Base-by-base conservation (phyloP, 352 stramenopile genomes). In the Phytopythium boreale region DNA sequence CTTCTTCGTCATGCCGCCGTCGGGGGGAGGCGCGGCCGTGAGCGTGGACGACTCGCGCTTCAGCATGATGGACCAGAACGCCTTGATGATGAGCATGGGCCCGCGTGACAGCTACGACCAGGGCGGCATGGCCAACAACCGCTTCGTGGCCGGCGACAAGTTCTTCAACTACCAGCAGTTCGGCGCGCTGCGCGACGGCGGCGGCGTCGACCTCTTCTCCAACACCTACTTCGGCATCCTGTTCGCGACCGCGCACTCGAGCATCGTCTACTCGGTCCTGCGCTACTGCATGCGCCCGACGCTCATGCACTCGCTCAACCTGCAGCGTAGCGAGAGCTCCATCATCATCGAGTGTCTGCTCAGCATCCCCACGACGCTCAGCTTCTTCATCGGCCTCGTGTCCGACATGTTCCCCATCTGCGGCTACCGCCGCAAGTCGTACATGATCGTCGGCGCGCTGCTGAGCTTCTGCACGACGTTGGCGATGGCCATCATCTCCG, bases 391-490 rank as follows among this genome's bases (percentile, higher is more conserved):
- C 63, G 92, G 90, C 14, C 75, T 97, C 46, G 41, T 97, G n/a
- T 94, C 80, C 22, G 92, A 98, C 65, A 82, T 89, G 36, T 69
- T 90, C 50, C 90, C 92, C 8, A 93, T 98, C 62, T 76, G 68
- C 41, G 87, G 89, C 50, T 94, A 90, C 69, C 89, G 87, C 9
- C 80, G 90, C 55, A 97, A 97, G 76, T 90, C 89, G 22, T 97
- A 98, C 74, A 97, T 97, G 76, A 80, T 95, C 31, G 70, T 89
- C 14, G 92, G 92, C 56, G 80, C 69, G 26, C 20, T 79, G 29
- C 20, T 93, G 19, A 84, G 73, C 53, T 86, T 89, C 51, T 36
- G 76, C 50, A 83, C 80, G 66, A 79, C 79, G 27, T 75, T 82
- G 52, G 73, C 76, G 1, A 67, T 94, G 37, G 74, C 77, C 36